Evolutionary conservation across 345 rosid genomes (phyloP), one percentile per base, ranked within the genome.

Genomic region (rapeseed (Brassica napus)): DNA sequence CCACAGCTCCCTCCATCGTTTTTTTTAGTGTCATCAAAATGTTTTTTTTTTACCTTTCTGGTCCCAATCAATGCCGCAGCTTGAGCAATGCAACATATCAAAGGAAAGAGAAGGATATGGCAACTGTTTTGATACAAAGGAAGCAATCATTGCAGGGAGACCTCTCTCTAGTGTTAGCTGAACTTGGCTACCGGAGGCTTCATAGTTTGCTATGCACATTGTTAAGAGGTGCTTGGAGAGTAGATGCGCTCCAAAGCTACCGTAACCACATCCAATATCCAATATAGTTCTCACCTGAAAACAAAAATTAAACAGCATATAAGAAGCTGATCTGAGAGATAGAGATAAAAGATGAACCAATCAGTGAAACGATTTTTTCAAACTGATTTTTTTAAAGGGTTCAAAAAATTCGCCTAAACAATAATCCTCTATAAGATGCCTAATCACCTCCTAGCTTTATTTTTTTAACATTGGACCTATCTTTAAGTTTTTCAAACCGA

Each of bases 171-270:
- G 97, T 65, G 97, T 96, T 69, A 93, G 90, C 80, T 96, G 97
- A 79, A 93, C 97, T 85, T 96, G 99, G 81, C 99, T 96, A 71
- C 99, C 99, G 1, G 98, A 87, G 39, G 97, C 81, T 84, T 96
- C 99, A 68, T 90, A 92, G 84, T 90, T 85, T 7, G 99, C 99
- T 57, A 96, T 87, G 88, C 99, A 96, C 97, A 96, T 88, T 3
- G 99, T 92, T 75, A 96, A 80, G 60, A 96, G 86, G 55, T 88
- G 89, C 66, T 88, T 90, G 3, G 97, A 90, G 37, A 85, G 85
- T 64, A 93, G 91, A 87, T 93, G 99, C 18, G 99, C 99, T 52
- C 99, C 99, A 82, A 92, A 96, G 89, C 99, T 96, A 67, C 99
- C 98, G 70, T 92, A 96, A 76, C 99, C 99, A 79, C 99, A 96